A percentile compares a stretch with the other conserved stretches of the same genome.
These are phyloP conservation scores for Phalaenopsis equestris DNA, from an alignment of 106 monocot genomes.

Conservation along the genomic window DNA sequence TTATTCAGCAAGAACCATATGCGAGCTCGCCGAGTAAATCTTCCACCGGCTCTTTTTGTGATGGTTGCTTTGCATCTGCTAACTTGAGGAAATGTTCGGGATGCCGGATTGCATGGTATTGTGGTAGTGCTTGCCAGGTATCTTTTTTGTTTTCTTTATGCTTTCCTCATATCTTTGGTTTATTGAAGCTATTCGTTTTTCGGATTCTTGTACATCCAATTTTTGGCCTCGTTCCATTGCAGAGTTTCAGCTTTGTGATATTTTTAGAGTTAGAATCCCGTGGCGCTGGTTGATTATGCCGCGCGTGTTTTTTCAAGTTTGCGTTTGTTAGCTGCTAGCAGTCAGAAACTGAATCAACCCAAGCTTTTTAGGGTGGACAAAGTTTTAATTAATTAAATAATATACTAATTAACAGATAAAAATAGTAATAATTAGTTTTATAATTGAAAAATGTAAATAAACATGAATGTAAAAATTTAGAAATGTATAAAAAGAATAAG, in stretches of 20 bases:
- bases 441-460: no score
- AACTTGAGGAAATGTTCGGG: constrained; percentile 64
- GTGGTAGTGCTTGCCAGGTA: constrained; percentile 83
- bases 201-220: neutral
- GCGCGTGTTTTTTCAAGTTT: neutral
- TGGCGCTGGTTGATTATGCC: neutral
- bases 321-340: neutral
- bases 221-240: neutral
- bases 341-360: no score
- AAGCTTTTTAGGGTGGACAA: no score
- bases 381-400: no score
- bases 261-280: neutral
- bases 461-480: no score
- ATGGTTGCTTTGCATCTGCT: constrained; percentile 54
- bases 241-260: neutral
- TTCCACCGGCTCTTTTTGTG: constrained; percentile 39
- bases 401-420: no score
- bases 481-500: no score
- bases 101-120: constrained; percentile 80
- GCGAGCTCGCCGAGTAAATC: constrained; percentile 43
- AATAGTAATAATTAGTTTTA: no score
- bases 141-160: no score
- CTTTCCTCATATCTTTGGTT: neutral
- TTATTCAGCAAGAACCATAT: constrained; percentile 76
- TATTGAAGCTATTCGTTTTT: neutral